These are phyloP conservation scores for Dendrocalamus sinicus DNA, from an alignment of 176 grass and related monocot species.

Conservation along the genomic window DNA sequence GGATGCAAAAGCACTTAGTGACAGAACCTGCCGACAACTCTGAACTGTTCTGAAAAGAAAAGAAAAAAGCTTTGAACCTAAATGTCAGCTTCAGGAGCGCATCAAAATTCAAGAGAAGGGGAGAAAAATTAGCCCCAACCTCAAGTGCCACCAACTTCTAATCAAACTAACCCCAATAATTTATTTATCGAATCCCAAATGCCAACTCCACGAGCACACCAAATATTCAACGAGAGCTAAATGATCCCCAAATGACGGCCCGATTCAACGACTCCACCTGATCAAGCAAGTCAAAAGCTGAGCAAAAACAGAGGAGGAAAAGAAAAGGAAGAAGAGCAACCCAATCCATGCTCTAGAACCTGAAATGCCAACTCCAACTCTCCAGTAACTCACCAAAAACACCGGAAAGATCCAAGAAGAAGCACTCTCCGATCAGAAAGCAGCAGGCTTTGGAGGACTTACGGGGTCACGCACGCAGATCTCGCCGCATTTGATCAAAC, in stretches of 20 bases:
- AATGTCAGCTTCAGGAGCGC: conserved; percentile 47
- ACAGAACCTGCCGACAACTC: conserved; percentile 59
- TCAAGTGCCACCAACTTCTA: conserved; percentile 19
- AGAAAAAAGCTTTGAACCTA: conserved; percentile 27
- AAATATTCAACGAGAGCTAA: conserved; percentile 4
- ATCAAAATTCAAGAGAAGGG: conserved; percentile 39
- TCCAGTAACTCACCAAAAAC: conserved; percentile 9
- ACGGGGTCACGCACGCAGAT: conserved; percentile 53
- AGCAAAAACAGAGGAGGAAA: background rate
- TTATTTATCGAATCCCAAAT: conserved; percentile 38
- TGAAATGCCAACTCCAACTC: conserved; percentile 30
- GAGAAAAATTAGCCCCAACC: background rate
- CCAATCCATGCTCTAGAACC: conserved; percentile 10
- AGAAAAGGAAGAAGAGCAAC: background rate
- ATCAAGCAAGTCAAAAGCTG: conserved; percentile 1
- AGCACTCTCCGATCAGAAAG: background rate
- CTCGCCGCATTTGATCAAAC: conserved; percentile 51
- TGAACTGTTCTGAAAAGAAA: conserved; percentile 41
- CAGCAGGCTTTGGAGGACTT: background rate
- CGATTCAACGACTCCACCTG: background rate
- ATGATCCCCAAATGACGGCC: conserved; percentile 3
- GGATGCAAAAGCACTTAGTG: conserved; percentile 27
- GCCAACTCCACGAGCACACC: conserved; percentile 27
- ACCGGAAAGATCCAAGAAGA: conserved; percentile 30
- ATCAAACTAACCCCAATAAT: conserved; percentile 4